Evolutionary conservation across 768 basidiomycete species (phyloP).

Genomic region (Amanita pseudoporphyria): DNA sequence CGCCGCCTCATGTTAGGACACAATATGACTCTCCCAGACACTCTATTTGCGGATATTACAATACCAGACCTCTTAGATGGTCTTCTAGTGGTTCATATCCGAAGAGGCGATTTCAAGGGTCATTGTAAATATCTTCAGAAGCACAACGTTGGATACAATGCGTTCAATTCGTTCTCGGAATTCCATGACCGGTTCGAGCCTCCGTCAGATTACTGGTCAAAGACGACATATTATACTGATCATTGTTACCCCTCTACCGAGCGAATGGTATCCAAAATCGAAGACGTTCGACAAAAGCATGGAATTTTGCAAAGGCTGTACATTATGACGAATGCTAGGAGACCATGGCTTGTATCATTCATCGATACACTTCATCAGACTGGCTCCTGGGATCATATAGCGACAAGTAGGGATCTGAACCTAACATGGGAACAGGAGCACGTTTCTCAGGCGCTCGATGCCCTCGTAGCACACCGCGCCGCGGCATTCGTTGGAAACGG

Average conservation of each 20-base stretch:
- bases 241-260: slow-evolving; percentile 38
- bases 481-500: slow-evolving; percentile 49
- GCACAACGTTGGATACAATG: slow-evolving; percentile 31
- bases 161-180: slow-evolving; percentile 44
- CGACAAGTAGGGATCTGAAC: slow-evolving; percentile 34
- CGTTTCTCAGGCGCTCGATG: slow-evolving; percentile 44
- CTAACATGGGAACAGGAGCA: slow-evolving; percentile 36
- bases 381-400: slow-evolving; percentile 33
- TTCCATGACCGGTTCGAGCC: slow-evolving; percentile 37
- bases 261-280: slow-evolving; percentile 30
- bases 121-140: slow-evolving; percentile 37
- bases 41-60: background rate
- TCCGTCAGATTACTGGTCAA: slow-evolving; percentile 20
- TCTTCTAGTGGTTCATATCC: slow-evolving; percentile 46
- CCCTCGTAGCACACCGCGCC: slow-evolving; percentile 39
- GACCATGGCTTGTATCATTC: slow-evolving; percentile 33
- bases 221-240: slow-evolving; percentile 29
- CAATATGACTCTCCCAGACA: background rate
- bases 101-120: slow-evolving; percentile 43
- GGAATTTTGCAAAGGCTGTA: slow-evolving; percentile 19
- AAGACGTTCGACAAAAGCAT: slow-evolving; percentile 20
- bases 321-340: slow-evolving; percentile 41
- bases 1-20: background rate
- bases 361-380: slow-evolving; percentile 27
- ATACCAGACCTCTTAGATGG: slow-evolving; percentile 18